These are phyloP conservation scores for Bipolaris bicolor DNA, from an alignment of 2,329 filamentous ascomycete species.

Conservation along the genomic window DNA sequence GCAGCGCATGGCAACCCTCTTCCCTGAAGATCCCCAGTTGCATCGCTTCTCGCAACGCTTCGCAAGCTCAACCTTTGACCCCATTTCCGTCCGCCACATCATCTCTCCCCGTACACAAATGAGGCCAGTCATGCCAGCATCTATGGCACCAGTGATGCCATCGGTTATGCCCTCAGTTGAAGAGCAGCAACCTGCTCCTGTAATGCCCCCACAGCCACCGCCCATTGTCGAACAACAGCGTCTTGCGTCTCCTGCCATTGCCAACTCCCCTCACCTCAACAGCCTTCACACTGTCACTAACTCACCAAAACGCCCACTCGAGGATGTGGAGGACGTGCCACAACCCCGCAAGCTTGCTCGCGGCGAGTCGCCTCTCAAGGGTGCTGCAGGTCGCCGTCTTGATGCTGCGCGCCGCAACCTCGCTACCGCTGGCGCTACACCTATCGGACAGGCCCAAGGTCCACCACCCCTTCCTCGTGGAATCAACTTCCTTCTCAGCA, in stretches of 20 bases:
- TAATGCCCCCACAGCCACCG: not conserved
- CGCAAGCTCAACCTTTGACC: conserved; percentile 72
- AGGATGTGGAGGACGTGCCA: conserved; percentile 72
- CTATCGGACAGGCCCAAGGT: conserved; percentile 32
- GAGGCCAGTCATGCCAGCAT: conserved; percentile 52
- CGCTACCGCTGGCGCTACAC: conserved; percentile 36
- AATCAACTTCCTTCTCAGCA: conserved; percentile 62
- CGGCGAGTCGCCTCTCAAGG: conserved; percentile 92
- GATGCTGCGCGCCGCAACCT: conserved; percentile 70
- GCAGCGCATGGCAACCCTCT: conserved; percentile 91
- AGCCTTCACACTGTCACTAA: conserved; percentile 37
- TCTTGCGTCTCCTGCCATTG: conserved; percentile 33
- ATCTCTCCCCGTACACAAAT: conserved; percentile 82
- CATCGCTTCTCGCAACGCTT: conserved; percentile 78
- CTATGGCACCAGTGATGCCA: conserved; percentile 37
- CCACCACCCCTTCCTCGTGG: conserved; percentile 75
- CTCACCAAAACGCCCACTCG: conserved; percentile 57
- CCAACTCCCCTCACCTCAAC: conserved; percentile 41
- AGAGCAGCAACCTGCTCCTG: conserved; percentile 21
- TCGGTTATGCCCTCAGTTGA: conserved; percentile 39
- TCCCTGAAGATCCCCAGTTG: conserved; percentile 82
- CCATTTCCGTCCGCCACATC: conserved; percentile 79
- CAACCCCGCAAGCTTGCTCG: conserved; percentile 86
- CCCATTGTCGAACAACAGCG: conserved; percentile 29
- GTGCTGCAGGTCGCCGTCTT: conserved; percentile 81